Percentiles rank a stretch among this genome's conserved stretches.
These are phyloP conservation scores for Pittosporum tobira DNA, from an alignment of 129 eudicot genomes.

Conservation along the genomic window DNA sequence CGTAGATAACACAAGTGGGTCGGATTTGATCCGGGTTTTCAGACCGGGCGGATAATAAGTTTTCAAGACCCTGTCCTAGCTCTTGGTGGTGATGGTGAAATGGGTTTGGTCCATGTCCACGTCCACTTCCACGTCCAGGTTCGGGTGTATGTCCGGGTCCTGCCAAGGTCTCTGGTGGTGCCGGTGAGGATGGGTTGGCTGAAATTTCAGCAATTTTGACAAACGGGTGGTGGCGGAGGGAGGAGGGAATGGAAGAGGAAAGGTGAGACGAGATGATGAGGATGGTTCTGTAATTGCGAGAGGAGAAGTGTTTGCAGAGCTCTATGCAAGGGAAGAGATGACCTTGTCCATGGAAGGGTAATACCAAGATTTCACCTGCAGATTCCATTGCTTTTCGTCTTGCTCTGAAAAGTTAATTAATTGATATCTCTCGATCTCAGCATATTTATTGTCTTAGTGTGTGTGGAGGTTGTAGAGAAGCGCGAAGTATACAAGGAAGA, in stretches of 20 bases:
- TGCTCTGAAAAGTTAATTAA: no score
- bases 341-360: constrained; percentile 70
- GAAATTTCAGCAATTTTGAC: constrained; percentile 29
- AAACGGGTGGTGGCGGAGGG: constrained; percentile 24
- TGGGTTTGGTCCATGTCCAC: constrained; percentile 15
- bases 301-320: constrained; percentile 49
- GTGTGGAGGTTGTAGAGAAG: no score
- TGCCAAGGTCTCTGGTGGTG: constrained; percentile 15
- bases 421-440: no score
- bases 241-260: constrained; percentile 54
- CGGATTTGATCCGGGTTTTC: constrained; percentile 1
- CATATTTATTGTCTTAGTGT: no score
- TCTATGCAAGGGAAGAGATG: constrained; percentile 58
- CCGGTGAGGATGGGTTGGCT: constrained; percentile 16
- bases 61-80: constrained; percentile 46
- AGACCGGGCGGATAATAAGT: constrained; percentile 22
- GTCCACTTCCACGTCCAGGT: constrained; percentile 1
- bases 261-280: constrained; percentile 56
- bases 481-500: no score
- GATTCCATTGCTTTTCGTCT: constrained; percentile 18
- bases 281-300: constrained; percentile 24
- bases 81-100: constrained; percentile 22
- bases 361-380: constrained; percentile 36
- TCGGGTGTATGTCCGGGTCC: constrained; percentile 16
- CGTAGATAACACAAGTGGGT: constrained; percentile 50